phyloP scores from a whole-genome alignment of 768 basidiomycete genomes.

The Calocera cornea region DNA sequence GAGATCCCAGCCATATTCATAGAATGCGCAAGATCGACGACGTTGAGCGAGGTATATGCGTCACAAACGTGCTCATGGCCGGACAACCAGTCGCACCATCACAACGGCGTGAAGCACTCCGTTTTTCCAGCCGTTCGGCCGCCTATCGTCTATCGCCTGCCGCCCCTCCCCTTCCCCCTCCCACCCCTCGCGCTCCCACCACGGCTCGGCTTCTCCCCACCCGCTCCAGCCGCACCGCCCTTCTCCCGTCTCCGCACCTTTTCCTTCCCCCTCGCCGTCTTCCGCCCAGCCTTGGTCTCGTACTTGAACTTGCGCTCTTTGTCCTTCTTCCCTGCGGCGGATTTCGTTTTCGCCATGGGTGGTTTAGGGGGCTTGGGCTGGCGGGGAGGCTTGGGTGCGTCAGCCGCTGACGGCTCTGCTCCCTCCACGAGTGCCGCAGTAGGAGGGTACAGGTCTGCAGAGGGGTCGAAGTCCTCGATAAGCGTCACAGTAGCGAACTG shows the following conservation, averaged over 20 bases:
- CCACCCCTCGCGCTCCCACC: neutral
- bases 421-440: neutral
- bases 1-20: too few species aligned
- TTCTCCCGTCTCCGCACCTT: constrained; percentile 51
- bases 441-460: constrained; percentile 27
- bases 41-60: too few species aligned
- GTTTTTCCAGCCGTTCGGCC: too few species aligned
- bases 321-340: neutral
- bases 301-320: constrained; percentile 33
- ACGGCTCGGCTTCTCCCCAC: constrained; percentile 1
- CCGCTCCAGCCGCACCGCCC: constrained; percentile 53
- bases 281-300: constrained; percentile 56
- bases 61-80: too few species aligned
- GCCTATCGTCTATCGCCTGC: too few species aligned
- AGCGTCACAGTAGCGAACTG: constrained; percentile 80
- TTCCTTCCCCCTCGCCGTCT: constrained; percentile 49
- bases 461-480: constrained; percentile 78
- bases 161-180: neutral
- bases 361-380: neutral
- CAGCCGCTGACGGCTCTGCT: constrained; percentile 3
- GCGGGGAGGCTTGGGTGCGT: constrained; percentile 2
- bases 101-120: too few species aligned
- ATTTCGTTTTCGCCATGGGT: constrained; percentile 9
- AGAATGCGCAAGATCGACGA: too few species aligned
- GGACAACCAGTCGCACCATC: too few species aligned